Base-by-base conservation (phyloP, 2,329 filamentous ascomycete genomes). In the Grosmannia penicillata region DNA sequence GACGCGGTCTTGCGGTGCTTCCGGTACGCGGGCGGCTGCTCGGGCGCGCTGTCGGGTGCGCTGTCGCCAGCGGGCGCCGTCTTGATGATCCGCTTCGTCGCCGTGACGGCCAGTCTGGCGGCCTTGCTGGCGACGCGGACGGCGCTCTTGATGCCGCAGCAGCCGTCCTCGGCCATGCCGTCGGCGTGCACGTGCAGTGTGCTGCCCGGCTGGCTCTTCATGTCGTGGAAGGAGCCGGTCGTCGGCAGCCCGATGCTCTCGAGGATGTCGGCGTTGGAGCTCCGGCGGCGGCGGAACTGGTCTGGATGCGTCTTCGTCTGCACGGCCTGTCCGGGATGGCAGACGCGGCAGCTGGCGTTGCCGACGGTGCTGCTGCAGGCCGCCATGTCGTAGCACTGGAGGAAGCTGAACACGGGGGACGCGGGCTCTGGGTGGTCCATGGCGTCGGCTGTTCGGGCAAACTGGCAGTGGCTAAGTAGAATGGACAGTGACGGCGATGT, bases 261-360 rank as follows among this genome's bases (percentile, higher is more conserved):
- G 9, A 47, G 42, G 3, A 47, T 46, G 39, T 45, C 46, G 6
- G 46, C 46, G 11, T 47, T 47, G 17, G 46, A 37, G 24, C 44
- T 46, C 23, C 29, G 39, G 9, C 46, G 46, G 1, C 45, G 45
- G 8, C 37, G 34, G 7, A 22, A 15, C 6, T 13, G 8, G 11
- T 33, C 31, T 13, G 19, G 19, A 14, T 19, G 17, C 9, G 30
- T 34, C 8, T 13, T 32, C 17, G 30, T 15, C 14, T 17, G 4
- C 17, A 31, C 8, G 17, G 4, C 10, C 17, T 21, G 19, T 18
- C 24, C 21, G 6, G 31, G 29, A 17, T 31, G 9, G 31, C 31
- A 33, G 18, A n/a, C 7, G 21, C 8, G 19, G 19, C 24, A 35
- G 14, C 4, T n/a, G n/a, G n/a, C n/a, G n/a, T n/a, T n/a, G n/a